Percentiles rank a stretch among this genome's conserved stretches.
Conservation (phyloP, 352 stramenopile genomes). For the Pythium utonaiense region DNA sequence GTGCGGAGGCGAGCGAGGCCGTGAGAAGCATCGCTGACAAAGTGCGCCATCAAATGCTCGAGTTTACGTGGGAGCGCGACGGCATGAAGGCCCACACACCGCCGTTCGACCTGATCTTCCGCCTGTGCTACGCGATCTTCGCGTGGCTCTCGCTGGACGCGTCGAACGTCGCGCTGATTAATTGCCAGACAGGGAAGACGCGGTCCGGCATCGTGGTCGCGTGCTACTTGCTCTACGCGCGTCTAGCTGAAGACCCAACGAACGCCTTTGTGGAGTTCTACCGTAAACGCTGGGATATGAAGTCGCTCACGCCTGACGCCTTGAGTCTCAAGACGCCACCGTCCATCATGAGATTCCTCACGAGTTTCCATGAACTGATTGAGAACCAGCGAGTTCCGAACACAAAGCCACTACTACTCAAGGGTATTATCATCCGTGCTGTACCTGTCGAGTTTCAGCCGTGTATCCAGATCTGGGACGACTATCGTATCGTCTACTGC, state of each 20-base stretch:
- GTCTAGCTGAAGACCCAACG: conserved; percentile 58
- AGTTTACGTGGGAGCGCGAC: conserved; percentile 81
- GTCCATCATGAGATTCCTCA: conserved; percentile 72
- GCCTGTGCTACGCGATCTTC: conserved; percentile 91
- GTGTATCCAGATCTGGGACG: conserved; percentile 83
- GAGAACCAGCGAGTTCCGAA: conserved; percentile 51
- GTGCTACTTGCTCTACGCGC: conserved; percentile 90
- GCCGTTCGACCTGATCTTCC: conserved; percentile 80
- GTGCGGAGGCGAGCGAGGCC: conserved; percentile 3
- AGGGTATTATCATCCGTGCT: conserved; percentile 69
- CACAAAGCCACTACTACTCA: conserved; percentile 65
- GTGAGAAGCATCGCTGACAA: conserved; percentile 36
- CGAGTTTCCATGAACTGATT: conserved; percentile 60
- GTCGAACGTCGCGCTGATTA: conserved; percentile 81
- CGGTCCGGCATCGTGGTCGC: conserved; percentile 90
- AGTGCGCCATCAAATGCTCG: conserved; percentile 78
- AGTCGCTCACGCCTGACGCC: conserved; percentile 53
- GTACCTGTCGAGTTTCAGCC: conserved; percentile 71
- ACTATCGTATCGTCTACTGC: conserved; percentile 69
- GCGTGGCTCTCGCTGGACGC: conserved; percentile 87
- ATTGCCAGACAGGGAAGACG: conserved; percentile 92
- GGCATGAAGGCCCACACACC: conserved; percentile 83
- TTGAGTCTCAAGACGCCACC: conserved; percentile 66
- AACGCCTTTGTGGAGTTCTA: conserved; percentile 93
- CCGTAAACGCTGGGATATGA: conserved; percentile 72